phyloP scores from a whole-genome alignment of 2,329 filamentous ascomycete genomes.

The Scolecobasidium constrictum region DNA sequence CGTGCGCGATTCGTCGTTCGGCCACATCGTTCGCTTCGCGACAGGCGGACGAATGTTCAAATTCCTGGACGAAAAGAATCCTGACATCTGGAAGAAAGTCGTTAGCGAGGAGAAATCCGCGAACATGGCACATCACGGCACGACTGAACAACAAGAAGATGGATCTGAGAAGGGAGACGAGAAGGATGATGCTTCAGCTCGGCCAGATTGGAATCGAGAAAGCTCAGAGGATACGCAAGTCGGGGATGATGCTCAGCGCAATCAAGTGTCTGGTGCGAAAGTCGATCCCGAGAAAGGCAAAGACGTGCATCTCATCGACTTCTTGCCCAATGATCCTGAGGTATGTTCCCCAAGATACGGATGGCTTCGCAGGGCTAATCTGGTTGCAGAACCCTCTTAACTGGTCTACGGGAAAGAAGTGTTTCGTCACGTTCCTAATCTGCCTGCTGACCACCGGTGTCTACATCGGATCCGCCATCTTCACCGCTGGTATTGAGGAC shows the following conservation, averaged over 20 bases:
- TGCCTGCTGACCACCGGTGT: slow-evolving; percentile 6
- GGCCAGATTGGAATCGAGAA: background rate
- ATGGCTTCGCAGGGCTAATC: background rate
- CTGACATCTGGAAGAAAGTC: slow-evolving; percentile 13
- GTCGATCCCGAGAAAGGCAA: slow-evolving; percentile 40
- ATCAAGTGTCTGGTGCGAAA: slow-evolving; percentile 20
- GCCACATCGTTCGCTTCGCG: slow-evolving; percentile 33
- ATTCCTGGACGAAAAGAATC: slow-evolving; percentile 31
- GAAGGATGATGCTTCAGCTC: slow-evolving; percentile 9
- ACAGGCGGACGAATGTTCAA: slow-evolving; percentile 30
- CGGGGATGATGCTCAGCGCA: slow-evolving; percentile 14
- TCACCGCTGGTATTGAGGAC: slow-evolving; percentile 9
- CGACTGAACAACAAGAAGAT: slow-evolving; percentile 16
- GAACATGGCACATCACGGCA: slow-evolving; percentile 35
- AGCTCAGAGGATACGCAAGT: slow-evolving; percentile 12
- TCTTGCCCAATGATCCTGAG: slow-evolving; percentile 9
- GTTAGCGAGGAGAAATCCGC: slow-evolving; percentile 36
- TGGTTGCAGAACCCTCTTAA: slow-evolving; percentile 9
- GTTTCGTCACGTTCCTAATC: slow-evolving; percentile 8
- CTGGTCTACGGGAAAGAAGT: slow-evolving; percentile 6
- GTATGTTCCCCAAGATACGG: slow-evolving; percentile 12
- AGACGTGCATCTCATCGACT: slow-evolving; percentile 23
- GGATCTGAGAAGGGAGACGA: slow-evolving; percentile 3
- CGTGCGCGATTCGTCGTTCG: slow-evolving; percentile 33
- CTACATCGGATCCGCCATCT: slow-evolving; percentile 11